These are phyloP conservation scores for Smithsoniella earleae DNA, from an alignment of 163 green algal genomes.

Conservation along the genomic window DNA sequence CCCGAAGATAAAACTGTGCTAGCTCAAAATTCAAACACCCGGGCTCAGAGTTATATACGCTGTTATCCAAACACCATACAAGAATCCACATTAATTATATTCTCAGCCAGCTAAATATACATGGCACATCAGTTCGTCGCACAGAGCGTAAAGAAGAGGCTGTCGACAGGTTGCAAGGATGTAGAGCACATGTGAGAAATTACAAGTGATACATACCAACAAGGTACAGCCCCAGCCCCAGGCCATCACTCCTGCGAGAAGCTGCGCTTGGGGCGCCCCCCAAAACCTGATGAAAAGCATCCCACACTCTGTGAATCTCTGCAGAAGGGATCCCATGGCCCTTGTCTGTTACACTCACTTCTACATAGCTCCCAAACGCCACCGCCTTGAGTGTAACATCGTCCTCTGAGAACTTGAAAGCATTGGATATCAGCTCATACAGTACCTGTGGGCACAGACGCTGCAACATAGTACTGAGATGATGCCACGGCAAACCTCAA, in stretches of 20 bases:
- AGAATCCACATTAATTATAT: too few relatives aligned
- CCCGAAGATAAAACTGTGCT: background rate
- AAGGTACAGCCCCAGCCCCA: slow-evolving; percentile 17
- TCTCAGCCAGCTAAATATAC: too few relatives aligned
- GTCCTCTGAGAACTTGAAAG: slow-evolving; percentile 8
- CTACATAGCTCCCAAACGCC: background rate
- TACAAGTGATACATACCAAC: slow-evolving; percentile 7
- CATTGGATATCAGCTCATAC: slow-evolving; percentile 23
- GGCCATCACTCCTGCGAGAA: background rate
- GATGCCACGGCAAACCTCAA: too few relatives aligned
- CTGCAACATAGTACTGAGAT: too few relatives aligned
- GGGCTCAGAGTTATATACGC: background rate
- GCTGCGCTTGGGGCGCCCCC: background rate
- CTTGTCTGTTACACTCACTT: background rate
- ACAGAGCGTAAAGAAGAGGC: too few relatives aligned
- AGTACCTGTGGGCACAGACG: background rate
- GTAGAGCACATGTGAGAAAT: background rate
- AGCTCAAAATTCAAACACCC: background rate
- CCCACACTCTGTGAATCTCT: background rate
- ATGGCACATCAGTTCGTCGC: too few relatives aligned
- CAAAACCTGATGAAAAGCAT: background rate
- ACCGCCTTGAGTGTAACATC: background rate
- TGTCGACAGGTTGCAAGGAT: background rate
- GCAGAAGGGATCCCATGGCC: slow-evolving; percentile 2
- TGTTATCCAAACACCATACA: background rate